Conservation (phyloP, 768 basidiomycete genomes). For the Neoboletus magnificus region DNA sequence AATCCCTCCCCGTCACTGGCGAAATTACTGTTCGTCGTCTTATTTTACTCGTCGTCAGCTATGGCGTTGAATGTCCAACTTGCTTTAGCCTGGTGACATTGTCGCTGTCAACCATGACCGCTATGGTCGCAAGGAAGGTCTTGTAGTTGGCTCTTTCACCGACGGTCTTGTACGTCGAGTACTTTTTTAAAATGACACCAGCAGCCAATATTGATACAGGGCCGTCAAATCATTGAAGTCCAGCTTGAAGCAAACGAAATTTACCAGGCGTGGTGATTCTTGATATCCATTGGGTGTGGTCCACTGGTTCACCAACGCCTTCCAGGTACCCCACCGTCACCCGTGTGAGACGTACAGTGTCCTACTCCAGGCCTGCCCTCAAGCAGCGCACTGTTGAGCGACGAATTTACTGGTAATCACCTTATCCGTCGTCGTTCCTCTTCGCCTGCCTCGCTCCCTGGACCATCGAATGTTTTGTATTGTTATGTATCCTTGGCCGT, state of each 20-base stretch:
- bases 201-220: slow-evolving; percentile 40
- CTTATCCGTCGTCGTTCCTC: neutral
- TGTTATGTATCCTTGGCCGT: slow-evolving; percentile 25
- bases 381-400: slow-evolving; percentile 67
- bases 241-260: slow-evolving; percentile 69
- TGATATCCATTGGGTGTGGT: neutral
- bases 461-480: slow-evolving; percentile 32
- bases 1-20: slow-evolving; percentile 23
- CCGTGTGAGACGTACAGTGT: slow-evolving; percentile 71
- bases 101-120: slow-evolving; percentile 68
- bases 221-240: slow-evolving; percentile 79
- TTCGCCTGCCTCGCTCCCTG: slow-evolving; percentile 6
- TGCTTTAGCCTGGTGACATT: slow-evolving; percentile 67
- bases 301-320: slow-evolving; percentile 1
- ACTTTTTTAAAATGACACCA: neutral
- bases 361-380: slow-evolving; percentile 47
- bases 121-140: slow-evolving; percentile 69
- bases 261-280: slow-evolving; percentile 61
- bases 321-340: slow-evolving; percentile 74
- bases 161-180: slow-evolving; percentile 59
- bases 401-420: slow-evolving; percentile 65
- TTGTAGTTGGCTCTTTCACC: slow-evolving; percentile 72
- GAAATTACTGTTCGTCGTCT: slow-evolving; percentile 35
- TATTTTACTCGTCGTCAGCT: neutral
- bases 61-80: slow-evolving; percentile 1